Evolutionary conservation across 1,284 basidiomycete genomes (phyloP).

Genomic region (Apiotrichum montevideense): DNA sequence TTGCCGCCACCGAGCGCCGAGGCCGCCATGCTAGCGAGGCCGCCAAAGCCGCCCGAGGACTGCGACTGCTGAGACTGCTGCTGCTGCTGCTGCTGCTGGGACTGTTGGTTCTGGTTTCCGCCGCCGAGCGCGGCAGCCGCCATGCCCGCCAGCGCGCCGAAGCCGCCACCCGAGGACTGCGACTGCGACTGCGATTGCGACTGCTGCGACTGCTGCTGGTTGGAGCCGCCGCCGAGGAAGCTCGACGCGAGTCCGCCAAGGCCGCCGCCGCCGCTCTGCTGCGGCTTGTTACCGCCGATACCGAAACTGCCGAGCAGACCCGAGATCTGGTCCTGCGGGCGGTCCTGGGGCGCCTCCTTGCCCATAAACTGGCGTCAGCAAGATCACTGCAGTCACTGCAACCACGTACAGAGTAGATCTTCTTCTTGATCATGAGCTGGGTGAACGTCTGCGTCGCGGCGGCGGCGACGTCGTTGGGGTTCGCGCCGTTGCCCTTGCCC

Average conservation of each 20-base stretch:
- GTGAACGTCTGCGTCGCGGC: constrained; percentile 8
- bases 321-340: not conserved
- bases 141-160: not conserved
- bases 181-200: not conserved
- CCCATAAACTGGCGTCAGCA: constrained; percentile 4
- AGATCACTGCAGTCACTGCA: too few species aligned
- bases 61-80: too few species aligned
- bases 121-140: not conserved
- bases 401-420: constrained; percentile 6
- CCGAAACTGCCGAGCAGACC: constrained; percentile 2
- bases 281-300: not conserved
- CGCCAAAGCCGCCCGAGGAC: constrained; percentile 1
- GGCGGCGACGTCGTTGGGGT: constrained; percentile 6
- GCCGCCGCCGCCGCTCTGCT: not conserved
- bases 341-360: constrained; percentile 7
- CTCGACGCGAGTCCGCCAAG: not conserved
- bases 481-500: constrained; percentile 4
- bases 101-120: not conserved
- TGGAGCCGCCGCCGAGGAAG: constrained; percentile 4
- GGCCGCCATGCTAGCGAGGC: not conserved
- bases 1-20: not conserved
- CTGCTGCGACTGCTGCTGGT: constrained; percentile 5
- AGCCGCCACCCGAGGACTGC: not conserved
- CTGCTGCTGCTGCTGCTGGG: not conserved
- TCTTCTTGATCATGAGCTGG: constrained; percentile 12